phyloP scores from a whole-genome alignment of 495 filamentous ascomycete species.

The Xylaria sp. region DNA sequence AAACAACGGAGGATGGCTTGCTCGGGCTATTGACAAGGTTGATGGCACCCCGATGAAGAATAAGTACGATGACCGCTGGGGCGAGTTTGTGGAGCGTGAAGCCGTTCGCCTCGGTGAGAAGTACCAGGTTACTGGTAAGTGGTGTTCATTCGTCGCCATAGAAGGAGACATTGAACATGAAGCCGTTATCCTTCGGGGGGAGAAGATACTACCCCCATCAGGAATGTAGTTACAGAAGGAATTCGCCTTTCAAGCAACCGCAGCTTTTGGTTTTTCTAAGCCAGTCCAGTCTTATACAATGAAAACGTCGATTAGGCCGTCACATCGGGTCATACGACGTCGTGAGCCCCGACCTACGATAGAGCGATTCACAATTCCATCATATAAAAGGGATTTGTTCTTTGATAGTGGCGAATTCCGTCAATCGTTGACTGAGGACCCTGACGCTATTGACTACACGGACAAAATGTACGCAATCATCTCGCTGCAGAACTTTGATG shows the following conservation, averaged over 20 bases:
- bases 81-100: constrained; percentile 66
- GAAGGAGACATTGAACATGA: constrained; percentile 46
- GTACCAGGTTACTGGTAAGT: constrained; percentile 71
- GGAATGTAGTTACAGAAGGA: too few relatives aligned
- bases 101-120: constrained; percentile 66
- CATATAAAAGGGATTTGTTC: background rate
- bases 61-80: constrained; percentile 53
- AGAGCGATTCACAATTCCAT: background rate
- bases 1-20: constrained; percentile 71
- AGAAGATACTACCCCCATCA: background rate
- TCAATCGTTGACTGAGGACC: background rate
- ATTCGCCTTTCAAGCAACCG: too few relatives aligned
- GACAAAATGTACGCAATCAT: background rate
- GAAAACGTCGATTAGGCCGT: too few relatives aligned
- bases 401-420: too few relatives aligned
- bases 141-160: constrained; percentile 75
- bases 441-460: background rate
- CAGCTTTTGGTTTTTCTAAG: too few relatives aligned
- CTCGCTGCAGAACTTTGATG: constrained; percentile 21
- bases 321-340: too few relatives aligned
- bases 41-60: constrained; percentile 55
- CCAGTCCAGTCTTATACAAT: too few relatives aligned
- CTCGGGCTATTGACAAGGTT: constrained; percentile 51
- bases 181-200: background rate
- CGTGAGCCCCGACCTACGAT: too few relatives aligned